phyloP scores from a whole-genome alignment of 1,284 basidiomycete genomes.

The Volvariella volvacea region DNA sequence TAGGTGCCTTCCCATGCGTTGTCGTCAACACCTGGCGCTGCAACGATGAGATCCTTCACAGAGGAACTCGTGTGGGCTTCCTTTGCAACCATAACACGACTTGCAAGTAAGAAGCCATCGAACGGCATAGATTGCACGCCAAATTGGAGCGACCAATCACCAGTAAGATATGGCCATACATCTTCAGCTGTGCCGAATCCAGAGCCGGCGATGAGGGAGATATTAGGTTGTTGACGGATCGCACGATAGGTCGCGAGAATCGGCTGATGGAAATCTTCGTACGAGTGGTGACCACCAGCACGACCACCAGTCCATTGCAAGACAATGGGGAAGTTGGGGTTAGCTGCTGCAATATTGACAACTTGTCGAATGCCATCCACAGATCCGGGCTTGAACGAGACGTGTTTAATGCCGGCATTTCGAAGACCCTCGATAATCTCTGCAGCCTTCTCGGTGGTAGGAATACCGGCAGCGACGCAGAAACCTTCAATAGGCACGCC shows the following conservation, averaged over 20 bases:
- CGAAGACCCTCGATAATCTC: constrained; percentile 84
- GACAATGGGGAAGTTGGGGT: constrained; percentile 97
- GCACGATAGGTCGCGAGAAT: constrained; percentile 86
- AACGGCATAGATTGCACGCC: constrained; percentile 97
- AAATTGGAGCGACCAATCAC: constrained; percentile 90
- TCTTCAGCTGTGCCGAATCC: constrained; percentile 96
- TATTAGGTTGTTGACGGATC: constrained; percentile 87
- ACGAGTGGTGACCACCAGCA: constrained; percentile 98
- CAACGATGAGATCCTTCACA: constrained; percentile 96
- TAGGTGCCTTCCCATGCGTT: constrained; percentile 95
- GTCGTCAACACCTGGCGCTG: constrained; percentile 90
- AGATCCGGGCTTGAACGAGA: constrained; percentile 97
- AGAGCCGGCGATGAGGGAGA: constrained; percentile 91
- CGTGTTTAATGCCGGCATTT: constrained; percentile 84
- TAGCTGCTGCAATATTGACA: constrained; percentile 89
- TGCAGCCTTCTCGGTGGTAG: constrained; percentile 87
- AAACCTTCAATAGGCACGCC: constrained; percentile 96
- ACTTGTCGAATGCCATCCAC: constrained; percentile 97
- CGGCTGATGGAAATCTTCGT: constrained; percentile 98
- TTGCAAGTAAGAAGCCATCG: constrained; percentile 94
- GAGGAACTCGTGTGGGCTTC: constrained; percentile 93
- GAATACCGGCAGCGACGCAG: constrained; percentile 95
- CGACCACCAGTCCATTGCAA: constrained; percentile 99
- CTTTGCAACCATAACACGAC: constrained; percentile 97
- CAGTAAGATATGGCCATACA: constrained; percentile 95